Evolutionary conservation across 306 rosid species (phyloP).

Genomic region (Cicer chorassanicum): DNA sequence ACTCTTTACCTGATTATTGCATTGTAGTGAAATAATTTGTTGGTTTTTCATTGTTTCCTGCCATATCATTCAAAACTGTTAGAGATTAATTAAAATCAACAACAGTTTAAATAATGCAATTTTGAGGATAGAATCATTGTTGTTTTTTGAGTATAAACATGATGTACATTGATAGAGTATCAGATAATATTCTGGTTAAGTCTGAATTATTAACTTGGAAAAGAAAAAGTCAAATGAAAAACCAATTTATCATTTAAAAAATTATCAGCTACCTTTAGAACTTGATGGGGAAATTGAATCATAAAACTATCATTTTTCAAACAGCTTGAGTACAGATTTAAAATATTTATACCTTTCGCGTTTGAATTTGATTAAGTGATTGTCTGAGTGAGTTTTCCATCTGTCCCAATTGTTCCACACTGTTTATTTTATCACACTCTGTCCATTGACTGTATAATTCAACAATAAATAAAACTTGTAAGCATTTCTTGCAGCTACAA

Average conservation of each 20-base stretch:
- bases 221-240: no score
- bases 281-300: no score
- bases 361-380: conserved; percentile 54
- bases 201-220: not conserved
- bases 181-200: not conserved
- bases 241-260: no score
- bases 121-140: not conserved
- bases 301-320: no score
- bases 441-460: conserved; percentile 64
- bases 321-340: no score
- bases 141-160: not conserved
- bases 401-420: not conserved
- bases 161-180: not conserved
- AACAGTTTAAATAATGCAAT: not conserved
- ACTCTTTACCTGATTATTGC: conserved; percentile 72
- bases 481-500: no score
- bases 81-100: not conserved
- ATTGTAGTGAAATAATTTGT: conserved; percentile 70
- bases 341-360: conserved; percentile 55
- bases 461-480: conserved; percentile 14
- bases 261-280: no score
- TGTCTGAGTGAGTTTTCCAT: not conserved
- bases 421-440: conserved; percentile 66
- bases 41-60: conserved; percentile 73
- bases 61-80: conserved; percentile 3